Base-by-base conservation (phyloP, 371 early-diverging fungal genomes). In the Mortierella sp. region DNA sequence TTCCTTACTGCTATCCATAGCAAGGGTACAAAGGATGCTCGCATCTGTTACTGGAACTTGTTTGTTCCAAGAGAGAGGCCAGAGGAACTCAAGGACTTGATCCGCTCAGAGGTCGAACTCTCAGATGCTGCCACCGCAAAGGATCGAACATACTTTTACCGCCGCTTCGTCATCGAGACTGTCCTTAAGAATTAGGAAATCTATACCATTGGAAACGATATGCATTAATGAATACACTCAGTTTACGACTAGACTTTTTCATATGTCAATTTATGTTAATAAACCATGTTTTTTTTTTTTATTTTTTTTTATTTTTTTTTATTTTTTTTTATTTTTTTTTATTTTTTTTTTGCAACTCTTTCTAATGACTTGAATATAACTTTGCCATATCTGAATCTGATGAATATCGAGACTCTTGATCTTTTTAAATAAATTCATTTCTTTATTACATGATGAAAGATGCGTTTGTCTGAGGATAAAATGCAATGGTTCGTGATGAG, bases 31-130 rank as follows among this genome's bases (percentile, higher is more conserved):
- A 72, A 72, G 37, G 68, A 76, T 49, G 76, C 83, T 1, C 68
- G 83, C 10, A 81, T 81, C 66, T 81, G 83, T 59, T 81, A 81
- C 51, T 81, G 83, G 83, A 81, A 81, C 73, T 55, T 81, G 64
- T 81, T 81, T 59, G 83, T 81, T 18, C 83, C 83, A 5, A 65
- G 83, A 12, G 83, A 81, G 68, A 62, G 83, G 14, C 83, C 83
- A 28, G 76, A 81, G 57, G 73, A 72, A n/a, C 28, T 81, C 16
- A 73, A 66, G 64, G 45, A 81, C 47, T 54, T 76, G 66, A 81
- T 81, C 35, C 77, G 58, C 2, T 81, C 83, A 1, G 83, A 81
- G 60, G 68, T 76, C 3, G 83, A 81, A 39, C 63, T 81, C 11
- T 52, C 83, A 3, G 83, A 81, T 49, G 64, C 62, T 24, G 75